phyloP scores from a whole-genome alignment of 495 filamentous ascomycete species.

The Aspergillus hancockii region DNA sequence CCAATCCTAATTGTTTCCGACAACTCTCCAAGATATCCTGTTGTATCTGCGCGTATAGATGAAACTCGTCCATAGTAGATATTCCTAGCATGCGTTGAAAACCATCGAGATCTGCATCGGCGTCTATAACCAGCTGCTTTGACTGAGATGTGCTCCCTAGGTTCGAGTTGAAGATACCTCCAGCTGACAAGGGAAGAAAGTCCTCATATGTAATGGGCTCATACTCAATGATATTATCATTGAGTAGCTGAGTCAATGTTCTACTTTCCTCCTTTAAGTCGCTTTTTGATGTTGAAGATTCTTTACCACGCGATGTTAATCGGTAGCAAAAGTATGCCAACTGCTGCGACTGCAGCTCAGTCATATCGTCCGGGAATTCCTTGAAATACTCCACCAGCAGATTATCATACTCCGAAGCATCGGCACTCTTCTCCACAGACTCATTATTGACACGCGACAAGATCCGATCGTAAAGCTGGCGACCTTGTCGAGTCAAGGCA shows the following conservation, averaged over 20 bases:
- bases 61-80: constrained; percentile 29
- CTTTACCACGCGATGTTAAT: constrained; percentile 15
- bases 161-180: constrained; percentile 46
- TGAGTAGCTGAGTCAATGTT: constrained; percentile 26
- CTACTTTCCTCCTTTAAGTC: background rate
- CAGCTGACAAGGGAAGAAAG: constrained; percentile 44
- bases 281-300: constrained; percentile 2
- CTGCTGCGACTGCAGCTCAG: constrained; percentile 23
- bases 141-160: constrained; percentile 25
- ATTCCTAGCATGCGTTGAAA: constrained; percentile 31
- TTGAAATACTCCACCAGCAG: constrained; percentile 28
- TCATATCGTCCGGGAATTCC: constrained; percentile 34
- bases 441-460: constrained; percentile 29
- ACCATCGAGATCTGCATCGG: constrained; percentile 34
- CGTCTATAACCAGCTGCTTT: constrained; percentile 29
- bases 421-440: constrained; percentile 8
- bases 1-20: constrained; percentile 19
- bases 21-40: constrained; percentile 26
- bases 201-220: constrained; percentile 46
- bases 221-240: constrained; percentile 22
- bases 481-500: constrained; percentile 39
- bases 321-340: constrained; percentile 37
- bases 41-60: constrained; percentile 34
- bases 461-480: constrained; percentile 40
- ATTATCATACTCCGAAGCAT: constrained; percentile 18